phyloP scores from a whole-genome alignment of 2,329 filamentous ascomycete species.

The Leptographium flavum region DNA sequence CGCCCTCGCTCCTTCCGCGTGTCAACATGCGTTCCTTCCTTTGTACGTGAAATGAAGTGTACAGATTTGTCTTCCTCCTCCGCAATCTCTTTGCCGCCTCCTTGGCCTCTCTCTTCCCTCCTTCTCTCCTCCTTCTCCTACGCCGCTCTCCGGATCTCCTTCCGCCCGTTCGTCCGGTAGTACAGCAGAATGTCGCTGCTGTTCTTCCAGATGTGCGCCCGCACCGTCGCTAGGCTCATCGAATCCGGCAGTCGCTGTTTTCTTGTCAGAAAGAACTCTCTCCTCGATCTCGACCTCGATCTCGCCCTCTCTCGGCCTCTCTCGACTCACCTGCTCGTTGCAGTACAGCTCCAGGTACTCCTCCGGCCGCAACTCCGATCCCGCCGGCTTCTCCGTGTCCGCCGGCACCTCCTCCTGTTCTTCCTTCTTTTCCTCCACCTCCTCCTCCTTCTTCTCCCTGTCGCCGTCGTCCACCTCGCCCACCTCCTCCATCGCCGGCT shows the following conservation, averaged over 20 bases:
- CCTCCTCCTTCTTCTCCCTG: constrained; percentile 22
- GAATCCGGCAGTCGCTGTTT: constrained; percentile 52
- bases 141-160: constrained; percentile 30
- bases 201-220: constrained; percentile 86
- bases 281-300: background rate
- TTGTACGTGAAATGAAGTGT: no score
- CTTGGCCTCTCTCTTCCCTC: background rate
- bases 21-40: background rate
- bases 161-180: constrained; percentile 86
- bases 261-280: background rate
- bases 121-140: background rate
- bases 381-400: constrained; percentile 12
- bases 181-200: constrained; percentile 83
- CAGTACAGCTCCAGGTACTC: constrained; percentile 94
- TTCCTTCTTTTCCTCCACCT: constrained; percentile 24
- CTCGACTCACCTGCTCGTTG: constrained; percentile 62
- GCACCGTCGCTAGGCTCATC: constrained; percentile 88
- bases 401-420: background rate
- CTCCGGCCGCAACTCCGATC: constrained; percentile 58
- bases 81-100: background rate
- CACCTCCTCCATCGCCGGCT: background rate
- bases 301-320: background rate
- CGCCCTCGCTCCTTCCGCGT: background rate
- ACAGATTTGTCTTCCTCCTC: background rate
- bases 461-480: background rate